Evolutionary conservation across 805 yeast genomes (phyloP).

Genomic region (Nakazawaea sp.): DNA sequence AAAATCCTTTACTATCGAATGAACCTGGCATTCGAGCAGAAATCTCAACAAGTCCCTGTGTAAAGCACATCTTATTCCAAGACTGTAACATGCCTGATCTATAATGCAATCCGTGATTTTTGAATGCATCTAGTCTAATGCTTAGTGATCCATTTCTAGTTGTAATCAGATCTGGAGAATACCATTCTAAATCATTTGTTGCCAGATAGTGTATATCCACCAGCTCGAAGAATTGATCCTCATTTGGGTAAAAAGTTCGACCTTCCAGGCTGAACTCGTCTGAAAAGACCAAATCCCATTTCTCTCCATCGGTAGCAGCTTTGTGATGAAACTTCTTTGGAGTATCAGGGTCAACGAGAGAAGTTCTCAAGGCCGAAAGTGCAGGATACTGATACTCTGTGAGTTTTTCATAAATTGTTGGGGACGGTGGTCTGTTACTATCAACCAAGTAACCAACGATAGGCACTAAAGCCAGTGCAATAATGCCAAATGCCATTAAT

Average conservation of each 20-base stretch:
- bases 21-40: constrained; percentile 69
- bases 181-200: constrained; percentile 82
- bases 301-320: constrained; percentile 43
- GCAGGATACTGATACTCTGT: constrained; percentile 44
- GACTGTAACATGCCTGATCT: constrained; percentile 84
- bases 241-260: constrained; percentile 72
- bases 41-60: constrained; percentile 66
- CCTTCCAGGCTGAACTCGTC: constrained; percentile 83
- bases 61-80: constrained; percentile 79
- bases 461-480: neutral
- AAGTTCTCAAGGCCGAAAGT: constrained; percentile 44
- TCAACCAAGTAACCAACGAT: constrained; percentile 1
- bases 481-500: neutral
- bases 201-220: constrained; percentile 73
- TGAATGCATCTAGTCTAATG: constrained; percentile 64
- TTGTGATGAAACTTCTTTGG: constrained; percentile 41
- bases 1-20: constrained; percentile 64
- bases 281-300: constrained; percentile 67
- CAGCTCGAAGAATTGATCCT: constrained; percentile 79
- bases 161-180: constrained; percentile 71
- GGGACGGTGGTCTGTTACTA: constrained; percentile 15
- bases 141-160: constrained; percentile 62
- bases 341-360: constrained; percentile 57
- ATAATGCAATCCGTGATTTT: constrained; percentile 64
- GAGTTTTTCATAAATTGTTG: constrained; percentile 29